phyloP scores from a whole-genome alignment of 2,329 filamentous ascomycete genomes.

The Colletotrichum sp. region DNA sequence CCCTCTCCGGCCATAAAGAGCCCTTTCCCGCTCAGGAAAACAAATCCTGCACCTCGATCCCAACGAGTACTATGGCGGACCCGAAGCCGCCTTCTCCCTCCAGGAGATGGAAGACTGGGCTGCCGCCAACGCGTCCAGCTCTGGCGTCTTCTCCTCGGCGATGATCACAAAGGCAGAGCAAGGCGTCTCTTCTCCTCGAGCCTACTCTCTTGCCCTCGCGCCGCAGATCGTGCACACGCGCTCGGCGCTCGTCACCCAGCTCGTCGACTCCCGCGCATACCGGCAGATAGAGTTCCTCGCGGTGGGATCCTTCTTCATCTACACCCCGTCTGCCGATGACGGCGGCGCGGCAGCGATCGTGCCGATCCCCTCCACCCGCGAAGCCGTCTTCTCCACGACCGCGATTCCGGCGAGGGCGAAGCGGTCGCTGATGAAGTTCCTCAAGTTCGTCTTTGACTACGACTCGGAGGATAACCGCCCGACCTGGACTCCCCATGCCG shows the following conservation, averaged over 20 bases:
- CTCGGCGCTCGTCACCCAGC: constrained; percentile 75
- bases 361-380: constrained; percentile 84
- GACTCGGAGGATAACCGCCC: constrained; percentile 60
- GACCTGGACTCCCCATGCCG: constrained; percentile 62
- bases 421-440: constrained; percentile 87
- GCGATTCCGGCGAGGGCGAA: constrained; percentile 81
- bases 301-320: constrained; percentile 91
- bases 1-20: constrained; percentile 62
- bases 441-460: constrained; percentile 83
- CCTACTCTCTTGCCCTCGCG: constrained; percentile 83
- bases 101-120: constrained; percentile 82
- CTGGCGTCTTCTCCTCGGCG: constrained; percentile 38
- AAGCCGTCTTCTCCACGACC: constrained; percentile 86
- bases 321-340: constrained; percentile 41
- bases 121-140: constrained; percentile 36
- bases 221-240: constrained; percentile 87
- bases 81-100: constrained; percentile 84
- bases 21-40: constrained; percentile 89
- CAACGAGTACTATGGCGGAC: constrained; percentile 86
- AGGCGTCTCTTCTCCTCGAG: constrained; percentile 64
- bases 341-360: constrained; percentile 47
- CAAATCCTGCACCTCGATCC: constrained; percentile 89
- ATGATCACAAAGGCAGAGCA: constrained; percentile 35
- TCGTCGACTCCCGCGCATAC: constrained; percentile 90
- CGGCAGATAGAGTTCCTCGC: constrained; percentile 92